A percentile compares a stretch with the other conserved stretches of the same genome.
Evolutionary conservation across 108 stramenopile genomes (phyloP).

Genomic region (Nitzschia sp.): DNA sequence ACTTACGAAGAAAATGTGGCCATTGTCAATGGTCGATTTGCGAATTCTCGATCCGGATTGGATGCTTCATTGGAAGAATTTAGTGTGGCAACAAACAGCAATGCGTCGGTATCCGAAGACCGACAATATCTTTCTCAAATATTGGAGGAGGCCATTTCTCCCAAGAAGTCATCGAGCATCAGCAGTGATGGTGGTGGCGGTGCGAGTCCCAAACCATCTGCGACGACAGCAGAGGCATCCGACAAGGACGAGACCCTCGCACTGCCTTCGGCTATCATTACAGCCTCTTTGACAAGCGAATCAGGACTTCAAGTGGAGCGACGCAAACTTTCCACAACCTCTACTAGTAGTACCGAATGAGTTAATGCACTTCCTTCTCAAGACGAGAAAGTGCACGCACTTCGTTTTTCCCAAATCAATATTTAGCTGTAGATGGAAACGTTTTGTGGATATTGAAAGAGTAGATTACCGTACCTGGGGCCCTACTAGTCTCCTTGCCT

Average conservation of each 20-base stretch:
- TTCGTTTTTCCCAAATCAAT: too few species aligned
- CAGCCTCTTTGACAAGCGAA: conserved; percentile 13
- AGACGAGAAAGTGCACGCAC: too few species aligned
- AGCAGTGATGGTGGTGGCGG: not conserved
- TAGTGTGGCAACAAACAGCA: not conserved
- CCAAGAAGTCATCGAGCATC: not conserved
- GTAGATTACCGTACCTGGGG: too few species aligned
- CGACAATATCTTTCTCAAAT: conserved; percentile 18
- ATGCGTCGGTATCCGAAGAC: not conserved
- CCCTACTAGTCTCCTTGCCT: too few species aligned
- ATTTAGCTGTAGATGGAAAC: too few species aligned
- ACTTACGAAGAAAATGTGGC: conserved; percentile 12
- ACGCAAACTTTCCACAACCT: not conserved
- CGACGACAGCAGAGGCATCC: not conserved
- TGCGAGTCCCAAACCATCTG: not conserved
- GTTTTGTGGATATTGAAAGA: too few species aligned
- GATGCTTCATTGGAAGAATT: conserved; percentile 15
- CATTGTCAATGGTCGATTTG: conserved; percentile 16
- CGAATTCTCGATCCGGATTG: not conserved
- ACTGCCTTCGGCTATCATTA: conserved; percentile 20
- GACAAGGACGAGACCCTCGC: not conserved
- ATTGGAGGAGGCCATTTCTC: conserved; percentile 13
- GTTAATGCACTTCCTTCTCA: too few species aligned
- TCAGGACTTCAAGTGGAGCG: conserved; percentile 24
- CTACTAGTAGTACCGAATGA: not conserved